Evolutionary conservation across 2,329 filamentous ascomycete genomes (phyloP).

Genomic region (Penicillium vulpinum): DNA sequence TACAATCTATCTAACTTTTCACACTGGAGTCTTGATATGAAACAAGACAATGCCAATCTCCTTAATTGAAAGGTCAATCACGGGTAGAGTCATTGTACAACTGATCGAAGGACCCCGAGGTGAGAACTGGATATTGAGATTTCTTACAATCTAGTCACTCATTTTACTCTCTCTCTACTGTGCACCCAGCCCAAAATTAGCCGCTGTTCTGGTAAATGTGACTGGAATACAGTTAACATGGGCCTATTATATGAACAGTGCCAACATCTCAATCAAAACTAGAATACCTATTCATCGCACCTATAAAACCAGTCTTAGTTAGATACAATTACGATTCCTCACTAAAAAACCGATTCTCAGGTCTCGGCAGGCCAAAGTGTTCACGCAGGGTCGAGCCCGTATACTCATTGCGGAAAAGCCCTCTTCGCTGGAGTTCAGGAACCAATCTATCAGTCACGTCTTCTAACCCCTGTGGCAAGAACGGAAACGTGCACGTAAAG

Average conservation of each 20-base stretch:
- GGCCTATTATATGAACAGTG: neutral
- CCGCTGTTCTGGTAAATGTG: neutral
- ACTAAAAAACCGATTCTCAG: conserved; percentile 43
- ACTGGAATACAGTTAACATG: neutral
- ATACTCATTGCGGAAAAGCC: conserved; percentile 55
- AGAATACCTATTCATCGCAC: neutral
- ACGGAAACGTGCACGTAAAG: conserved; percentile 54
- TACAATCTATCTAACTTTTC: neutral
- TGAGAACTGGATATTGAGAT: neutral
- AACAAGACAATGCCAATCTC: neutral
- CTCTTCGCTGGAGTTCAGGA: conserved; percentile 54
- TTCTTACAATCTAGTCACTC: neutral
- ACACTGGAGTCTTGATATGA: neutral
- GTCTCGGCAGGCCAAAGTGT: conserved; percentile 55
- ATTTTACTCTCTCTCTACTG: too few relatives aligned
- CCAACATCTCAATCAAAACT: neutral
- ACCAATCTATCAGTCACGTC: conserved; percentile 51
- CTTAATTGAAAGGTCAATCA: neutral
- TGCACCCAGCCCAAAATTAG: too few relatives aligned
- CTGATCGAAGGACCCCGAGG: neutral
- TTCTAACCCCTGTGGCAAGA: conserved; percentile 53
- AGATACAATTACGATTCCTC: neutral
- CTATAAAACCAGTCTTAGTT: neutral
- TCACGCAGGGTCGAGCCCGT: conserved; percentile 55
- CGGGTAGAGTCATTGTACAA: neutral